These are phyloP conservation scores for Persicaria maculosa DNA, from an alignment of 148 eudicot genomes.

Conservation along the genomic window DNA sequence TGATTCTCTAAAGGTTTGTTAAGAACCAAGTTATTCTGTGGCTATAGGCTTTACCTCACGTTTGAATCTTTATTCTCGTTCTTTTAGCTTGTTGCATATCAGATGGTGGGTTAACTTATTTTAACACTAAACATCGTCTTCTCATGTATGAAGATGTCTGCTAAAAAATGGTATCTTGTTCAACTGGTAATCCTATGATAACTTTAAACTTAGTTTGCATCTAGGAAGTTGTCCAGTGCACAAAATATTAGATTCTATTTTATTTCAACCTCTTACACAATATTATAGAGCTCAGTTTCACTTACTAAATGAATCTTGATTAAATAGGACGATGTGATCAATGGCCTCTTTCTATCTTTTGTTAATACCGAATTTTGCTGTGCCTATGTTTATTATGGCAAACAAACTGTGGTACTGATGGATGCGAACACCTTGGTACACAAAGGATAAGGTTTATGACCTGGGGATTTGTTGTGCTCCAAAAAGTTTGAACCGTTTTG, in stretches of 20 bases:
- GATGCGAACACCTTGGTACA: not conserved
- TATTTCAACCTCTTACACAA: not conserved
- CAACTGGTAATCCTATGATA: not conserved
- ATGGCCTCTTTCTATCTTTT: not conserved
- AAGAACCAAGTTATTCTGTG: not conserved
- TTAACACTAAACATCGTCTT: not conserved
- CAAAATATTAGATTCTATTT: not conserved
- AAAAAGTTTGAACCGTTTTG: not conserved
- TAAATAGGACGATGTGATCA: not conserved
- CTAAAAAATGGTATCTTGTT: not conserved
- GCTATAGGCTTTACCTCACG: not conserved
- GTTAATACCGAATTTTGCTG: not conserved
- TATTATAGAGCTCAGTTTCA: not conserved
- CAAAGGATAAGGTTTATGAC: not conserved
- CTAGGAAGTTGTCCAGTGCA: not conserved
- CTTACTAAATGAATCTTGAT: not conserved
- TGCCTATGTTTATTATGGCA: not conserved
- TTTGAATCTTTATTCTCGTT: too few species aligned
- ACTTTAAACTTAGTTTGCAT: not conserved
- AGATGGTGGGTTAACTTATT: not conserved
- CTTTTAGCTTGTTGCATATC: not conserved
- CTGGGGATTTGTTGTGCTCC: not conserved
- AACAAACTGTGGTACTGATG: not conserved
- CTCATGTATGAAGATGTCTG: not conserved
- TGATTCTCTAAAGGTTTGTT: slow-evolving; percentile 10